Base-by-base conservation (phyloP, 2,329 filamentous ascomycete genomes). In the Colletotrichum noveboracense region DNA sequence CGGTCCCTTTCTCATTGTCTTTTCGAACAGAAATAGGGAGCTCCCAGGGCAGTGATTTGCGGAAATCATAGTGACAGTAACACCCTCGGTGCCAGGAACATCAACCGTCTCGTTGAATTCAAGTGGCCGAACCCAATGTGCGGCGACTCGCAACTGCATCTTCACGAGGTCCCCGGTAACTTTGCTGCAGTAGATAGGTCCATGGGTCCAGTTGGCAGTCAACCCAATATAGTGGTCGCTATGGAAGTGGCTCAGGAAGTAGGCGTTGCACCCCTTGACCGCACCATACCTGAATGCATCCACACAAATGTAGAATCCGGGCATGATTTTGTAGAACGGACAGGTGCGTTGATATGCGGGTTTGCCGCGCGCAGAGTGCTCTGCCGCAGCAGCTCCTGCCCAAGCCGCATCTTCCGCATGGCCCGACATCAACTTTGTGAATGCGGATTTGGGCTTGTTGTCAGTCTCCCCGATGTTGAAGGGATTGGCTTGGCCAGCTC, bases 321-420 rank as follows among this genome's bases (percentile, higher is more conserved):
- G 96, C 86, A 99, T 93, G 78, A 98, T 98, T 84, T 99, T 99
- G 88, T 99, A 99, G 81, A 99, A 99, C 0, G 97, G 97, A 81
- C 97, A 99, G 0, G 95, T 98, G 65, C 97, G 92, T 81, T 96
- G 91, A 80, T 96, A 97, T 0, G 96, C 94, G 21, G 94, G 95
- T 81, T 95, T 97, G 26, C 97, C 96, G 55, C 95, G 91, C 4
- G 96, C 93, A 2, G 94, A 91, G 32, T 91, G 87, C 82, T 98
- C 96, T 2, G 94, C 89, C 2, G 95, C 94, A 0, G 96, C 96
- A 14, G 97, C 97, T 43, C 91, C 92, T 1, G 94, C 93, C 97
- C 97, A 99, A 1, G 97, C 97, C 2, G 92, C 90, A 82, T 98
- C 94, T 86, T 99, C 97, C 7, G 94, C 95, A 80, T 98, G 96